phyloP scores from a whole-genome alignment of 768 basidiomycete genomes.

The Fomitopsis pulvina region DNA sequence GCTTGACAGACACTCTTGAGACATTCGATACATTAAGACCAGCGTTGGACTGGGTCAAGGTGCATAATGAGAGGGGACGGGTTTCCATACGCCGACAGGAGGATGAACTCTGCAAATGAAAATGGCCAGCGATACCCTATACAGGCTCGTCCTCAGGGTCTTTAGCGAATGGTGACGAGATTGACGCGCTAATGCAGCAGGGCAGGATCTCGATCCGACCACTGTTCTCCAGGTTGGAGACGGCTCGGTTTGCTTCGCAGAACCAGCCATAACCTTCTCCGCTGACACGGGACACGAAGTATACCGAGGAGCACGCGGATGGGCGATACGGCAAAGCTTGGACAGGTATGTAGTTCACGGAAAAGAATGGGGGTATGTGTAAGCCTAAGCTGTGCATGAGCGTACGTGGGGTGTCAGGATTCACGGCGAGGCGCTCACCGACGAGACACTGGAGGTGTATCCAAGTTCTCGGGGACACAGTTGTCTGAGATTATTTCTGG shows the following conservation, averaged over 20 bases:
- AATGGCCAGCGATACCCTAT: too few species aligned
- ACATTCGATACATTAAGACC: too few species aligned
- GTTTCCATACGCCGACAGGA: too few species aligned
- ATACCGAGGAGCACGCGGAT: conserved; percentile 33
- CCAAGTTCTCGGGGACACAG: too few species aligned
- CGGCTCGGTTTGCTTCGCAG: conserved; percentile 51
- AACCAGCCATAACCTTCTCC: conserved; percentile 68
- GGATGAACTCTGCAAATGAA: too few species aligned
- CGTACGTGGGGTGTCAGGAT: background rate
- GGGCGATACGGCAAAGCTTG: conserved; percentile 62
- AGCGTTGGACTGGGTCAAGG: too few species aligned
- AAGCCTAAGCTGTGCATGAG: conserved; percentile 56
- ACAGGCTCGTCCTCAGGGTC: too few species aligned
- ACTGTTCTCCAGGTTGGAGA: conserved; percentile 51
- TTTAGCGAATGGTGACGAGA: too few species aligned
- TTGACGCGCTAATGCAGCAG: conserved; percentile 22
- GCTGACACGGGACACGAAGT: conserved; percentile 34
- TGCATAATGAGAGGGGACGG: too few species aligned
- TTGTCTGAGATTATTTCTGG: too few species aligned
- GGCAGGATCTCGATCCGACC: conserved; percentile 45
- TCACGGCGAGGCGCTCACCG: conserved; percentile 28
- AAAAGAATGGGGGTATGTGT: conserved; percentile 75
- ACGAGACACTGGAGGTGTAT: conserved; percentile 35
- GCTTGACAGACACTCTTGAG: too few species aligned
- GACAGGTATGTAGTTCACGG: conserved; percentile 66